These are phyloP conservation scores for Claviceps purpurea DNA, from an alignment of 2,329 filamentous ascomycete species.

Conservation along the genomic window DNA sequence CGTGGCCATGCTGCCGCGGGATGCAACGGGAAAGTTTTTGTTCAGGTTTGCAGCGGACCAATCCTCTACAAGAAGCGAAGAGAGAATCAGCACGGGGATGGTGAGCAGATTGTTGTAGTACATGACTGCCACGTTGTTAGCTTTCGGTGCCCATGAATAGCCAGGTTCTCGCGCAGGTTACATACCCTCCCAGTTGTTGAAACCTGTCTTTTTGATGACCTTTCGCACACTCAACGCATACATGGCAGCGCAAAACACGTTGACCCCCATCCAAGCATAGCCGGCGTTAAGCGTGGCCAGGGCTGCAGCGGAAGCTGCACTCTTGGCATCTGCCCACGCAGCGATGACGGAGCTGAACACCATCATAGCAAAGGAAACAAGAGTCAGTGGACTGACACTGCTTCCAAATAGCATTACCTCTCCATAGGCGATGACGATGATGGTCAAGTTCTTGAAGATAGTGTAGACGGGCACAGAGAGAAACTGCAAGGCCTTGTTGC, in stretches of 20 bases:
- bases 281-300: constrained; percentile 86
- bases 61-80: constrained; percentile 75
- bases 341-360: constrained; percentile 88
- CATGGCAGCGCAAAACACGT: constrained; percentile 85
- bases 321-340: constrained; percentile 86
- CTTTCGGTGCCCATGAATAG: too few species aligned
- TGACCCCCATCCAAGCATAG: constrained; percentile 96
- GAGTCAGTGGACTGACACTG: constrained; percentile 73
- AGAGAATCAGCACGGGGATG: constrained; percentile 76
- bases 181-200: constrained; percentile 98
- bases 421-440: constrained; percentile 95
- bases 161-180: neutral
- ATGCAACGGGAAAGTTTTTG: constrained; percentile 73
- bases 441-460: constrained; percentile 99
- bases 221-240: constrained; percentile 92
- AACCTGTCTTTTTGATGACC: constrained; percentile 98
- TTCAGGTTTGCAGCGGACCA: constrained; percentile 78
- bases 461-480: constrained; percentile 98
- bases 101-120: constrained; percentile 99
- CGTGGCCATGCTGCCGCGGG: constrained; percentile 65
- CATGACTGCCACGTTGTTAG: constrained; percentile 53
- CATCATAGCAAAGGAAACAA: constrained; percentile 94
- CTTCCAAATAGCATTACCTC: constrained; percentile 98
- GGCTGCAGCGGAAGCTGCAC: constrained; percentile 47
- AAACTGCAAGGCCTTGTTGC: constrained; percentile 88